Percentiles rank a stretch among this genome's conserved stretches.
Conservation (phyloP, 2,329 filamentous ascomycete genomes). For the Ophiostoma sp. region DNA sequence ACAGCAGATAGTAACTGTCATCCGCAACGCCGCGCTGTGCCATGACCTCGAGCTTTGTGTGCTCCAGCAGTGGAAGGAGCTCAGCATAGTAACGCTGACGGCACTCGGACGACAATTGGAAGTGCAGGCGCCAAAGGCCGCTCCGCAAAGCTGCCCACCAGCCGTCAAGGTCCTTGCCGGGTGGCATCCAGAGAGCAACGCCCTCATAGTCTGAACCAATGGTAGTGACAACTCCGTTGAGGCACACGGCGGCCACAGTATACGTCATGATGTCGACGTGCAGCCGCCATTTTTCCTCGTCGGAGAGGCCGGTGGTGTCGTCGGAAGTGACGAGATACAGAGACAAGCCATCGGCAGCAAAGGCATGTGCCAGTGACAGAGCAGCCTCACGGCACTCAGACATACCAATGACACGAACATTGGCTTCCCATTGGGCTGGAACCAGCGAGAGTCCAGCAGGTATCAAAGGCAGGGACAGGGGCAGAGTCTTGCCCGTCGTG, state of each 20-base stretch:
- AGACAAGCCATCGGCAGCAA: conserved; percentile 71
- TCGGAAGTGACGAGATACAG: conserved; percentile 69
- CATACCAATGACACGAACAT: conserved; percentile 63
- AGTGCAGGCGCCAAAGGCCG: conserved; percentile 76
- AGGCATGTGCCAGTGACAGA: conserved; percentile 72
- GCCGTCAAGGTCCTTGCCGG: conserved; percentile 71
- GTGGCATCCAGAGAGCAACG: conserved; percentile 79
- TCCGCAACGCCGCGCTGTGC: conserved; percentile 49
- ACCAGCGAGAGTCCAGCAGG: conserved; percentile 46
- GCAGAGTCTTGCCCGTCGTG: neutral
- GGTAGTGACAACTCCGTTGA: conserved; percentile 71
- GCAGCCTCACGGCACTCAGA: conserved; percentile 71
- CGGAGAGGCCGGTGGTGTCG: conserved; percentile 58
- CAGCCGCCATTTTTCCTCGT: conserved; percentile 71
- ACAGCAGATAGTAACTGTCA: conserved; percentile 75
- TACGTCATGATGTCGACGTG: conserved; percentile 78
- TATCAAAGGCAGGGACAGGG: neutral
- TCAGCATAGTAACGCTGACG: conserved; percentile 74
- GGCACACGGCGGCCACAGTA: conserved; percentile 71
- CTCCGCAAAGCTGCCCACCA: conserved; percentile 70
- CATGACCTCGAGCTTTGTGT: conserved; percentile 69
- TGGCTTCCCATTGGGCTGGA: conserved; percentile 53
- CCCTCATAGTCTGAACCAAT: conserved; percentile 75
- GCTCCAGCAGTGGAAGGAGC: conserved; percentile 71
- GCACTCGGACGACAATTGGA: conserved; percentile 71